Evolutionary conservation across 257 asterid genomes (phyloP), one percentile per base, ranked within the genome.

Genomic region (Avicennia marina): DNA sequence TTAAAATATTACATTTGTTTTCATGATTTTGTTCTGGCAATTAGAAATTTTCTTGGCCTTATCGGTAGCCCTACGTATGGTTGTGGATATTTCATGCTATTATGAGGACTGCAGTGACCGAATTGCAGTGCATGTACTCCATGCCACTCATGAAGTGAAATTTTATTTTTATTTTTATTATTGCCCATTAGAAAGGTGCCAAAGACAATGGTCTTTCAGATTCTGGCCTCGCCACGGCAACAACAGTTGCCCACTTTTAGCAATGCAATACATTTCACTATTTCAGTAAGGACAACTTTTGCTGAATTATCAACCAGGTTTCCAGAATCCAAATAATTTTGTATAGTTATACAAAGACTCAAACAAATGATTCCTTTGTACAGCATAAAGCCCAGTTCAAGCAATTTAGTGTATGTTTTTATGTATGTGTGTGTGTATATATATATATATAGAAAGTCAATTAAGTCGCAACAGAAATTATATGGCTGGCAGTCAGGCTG

Each of bases 111-210:
- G 29, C 24, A 46, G 31, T 50, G 40, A 33, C 32, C 31, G 45
- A 41, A 31, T 33, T 29, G 58, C 67, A 62, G 68, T 3, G 55
- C 67, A 52, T 42, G 53, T 47, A 78, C 36, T 56, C 22, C 42
- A 50, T 41, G 34, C 12, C 20, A 27, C n/a, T n/a, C 61, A 18
- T 18, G 15, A 40, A 50, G 12, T 6, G n/a, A 60, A 38, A 18
- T n/a, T 42, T 15, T 43, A 64, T 11, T 20, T 53, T 43, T 63
- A 24, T 42, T 54, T 27, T 2, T 39, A 44, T 43, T 18, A 45
- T 13, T 31, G 38, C 17, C n/a, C n/a, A n/a, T n/a, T 43, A 21
- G 34, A 59, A 53, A 26, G 61, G 69, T 27, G 66, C 44, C 62
- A 55, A 49, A 33, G 41, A 11, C 13, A 44, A 50, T 41, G 26